phyloP scores from a whole-genome alignment of 192 early-diverging fungal species.

The Kappamyces sp. region DNA sequence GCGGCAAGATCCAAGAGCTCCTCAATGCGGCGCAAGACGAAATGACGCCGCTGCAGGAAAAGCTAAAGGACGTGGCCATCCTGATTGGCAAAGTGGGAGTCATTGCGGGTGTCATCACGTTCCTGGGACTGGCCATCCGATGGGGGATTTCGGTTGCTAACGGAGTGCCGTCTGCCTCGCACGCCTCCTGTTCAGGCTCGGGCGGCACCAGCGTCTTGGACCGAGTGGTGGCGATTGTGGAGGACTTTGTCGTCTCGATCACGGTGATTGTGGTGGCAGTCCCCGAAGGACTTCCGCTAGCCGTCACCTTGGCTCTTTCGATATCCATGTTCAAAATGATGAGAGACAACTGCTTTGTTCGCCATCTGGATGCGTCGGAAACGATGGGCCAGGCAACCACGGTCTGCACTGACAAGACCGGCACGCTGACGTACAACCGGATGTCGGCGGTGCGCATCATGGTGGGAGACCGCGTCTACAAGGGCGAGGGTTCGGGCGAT shows the following conservation, averaged over 20 bases:
- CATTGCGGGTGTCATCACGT: conserved; percentile 52
- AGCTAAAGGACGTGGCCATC: conserved; percentile 52
- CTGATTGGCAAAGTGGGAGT: conserved; percentile 59
- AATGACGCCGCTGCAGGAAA: conserved; percentile 52
- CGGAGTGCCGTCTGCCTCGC: not conserved
- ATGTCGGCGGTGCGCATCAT: conserved; percentile 54
- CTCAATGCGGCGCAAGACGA: conserved; percentile 51
- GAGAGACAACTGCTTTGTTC: conserved; percentile 56
- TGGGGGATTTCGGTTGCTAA: conserved; percentile 37
- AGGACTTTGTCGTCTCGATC: conserved; percentile 51
- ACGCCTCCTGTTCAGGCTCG: conserved; percentile 13
- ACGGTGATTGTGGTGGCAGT: conserved; percentile 61
- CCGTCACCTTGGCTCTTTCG: conserved; percentile 54
- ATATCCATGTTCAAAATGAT: conserved; percentile 67
- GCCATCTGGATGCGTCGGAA: conserved; percentile 56
- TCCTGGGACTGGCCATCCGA: conserved; percentile 44
- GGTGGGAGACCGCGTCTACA: conserved; percentile 34
- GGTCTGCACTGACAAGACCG: conserved; percentile 61
- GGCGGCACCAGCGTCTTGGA: conserved; percentile 19
- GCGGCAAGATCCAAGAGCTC: conserved; percentile 56
- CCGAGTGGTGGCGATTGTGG: conserved; percentile 33
- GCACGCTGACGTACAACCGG: conserved; percentile 56
- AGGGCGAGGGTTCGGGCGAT: conserved; percentile 54
- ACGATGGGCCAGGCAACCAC: conserved; percentile 62
- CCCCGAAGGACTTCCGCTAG: conserved; percentile 60